Evolutionary conservation across 306 rosid species (phyloP), one percentile per base, ranked within the genome.

Genomic region (Gastrolobium bilobum): DNA sequence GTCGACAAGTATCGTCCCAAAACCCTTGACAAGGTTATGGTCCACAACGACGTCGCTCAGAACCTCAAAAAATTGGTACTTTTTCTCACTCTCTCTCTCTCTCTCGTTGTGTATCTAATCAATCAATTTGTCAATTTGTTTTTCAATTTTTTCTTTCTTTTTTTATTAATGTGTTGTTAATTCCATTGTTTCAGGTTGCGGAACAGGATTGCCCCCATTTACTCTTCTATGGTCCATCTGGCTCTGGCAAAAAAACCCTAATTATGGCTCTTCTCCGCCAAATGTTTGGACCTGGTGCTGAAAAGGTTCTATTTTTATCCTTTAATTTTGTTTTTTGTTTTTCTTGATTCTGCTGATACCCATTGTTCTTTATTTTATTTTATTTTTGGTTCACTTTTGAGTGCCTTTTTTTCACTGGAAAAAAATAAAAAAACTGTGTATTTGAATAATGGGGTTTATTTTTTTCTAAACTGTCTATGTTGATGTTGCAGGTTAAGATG

Each of bases 171-270:
- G 9, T 51, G 2, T 40, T 0, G 75, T 7, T 13, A 47, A 50
- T 4, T 73, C 3, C 8, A 2, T 77, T 38, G 33, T 43, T 54
- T 37, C 71, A 92, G 98, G 96, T 92, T 1, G 82, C 84, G 4
- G 99, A 95, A 86, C 94, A 91, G 79, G 99, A 95, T 62, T 95
- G 97, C 74, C 97, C 99, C 20, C 99, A 95, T 91, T 88, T 95
- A 86, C 90, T 95, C 29, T 95, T 95, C 84, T 91, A 93, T 79
- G 98, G 99, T 14, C 97, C 99, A 4, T 79, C 99, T 7, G 98
- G 99, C 10, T 89, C 99, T 34, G 98, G 99, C 87, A 95, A 95
- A 89, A 95, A 95, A 91, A 93, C 99, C 93, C 92, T 93, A 82
- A 87, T 95, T 79, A 88, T 95, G 92, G 96, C 96, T 50, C 88